Base-by-base conservation (phyloP, 768 basidiomycete species). In the Gelatoporia subvermispora region DNA sequence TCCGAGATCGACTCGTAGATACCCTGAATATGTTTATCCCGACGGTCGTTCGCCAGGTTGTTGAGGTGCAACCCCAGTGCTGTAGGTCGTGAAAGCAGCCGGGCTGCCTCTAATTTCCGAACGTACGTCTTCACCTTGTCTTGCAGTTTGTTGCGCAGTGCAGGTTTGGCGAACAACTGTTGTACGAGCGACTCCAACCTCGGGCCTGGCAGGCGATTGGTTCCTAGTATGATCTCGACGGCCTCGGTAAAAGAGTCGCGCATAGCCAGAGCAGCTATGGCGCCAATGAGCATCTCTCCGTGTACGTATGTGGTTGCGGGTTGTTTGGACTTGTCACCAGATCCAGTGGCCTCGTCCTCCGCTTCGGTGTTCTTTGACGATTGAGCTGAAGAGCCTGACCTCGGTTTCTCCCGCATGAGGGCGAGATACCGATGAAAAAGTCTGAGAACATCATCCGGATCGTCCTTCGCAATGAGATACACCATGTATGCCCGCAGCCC, bases 251-350 rank as follows among this genome's bases (percentile, higher is more conserved):
- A 87, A n/a, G 74, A 70, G 57, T 78, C 67, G 24, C 70, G 65
- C 60, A 81, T 74, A 3, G 83, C 82, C 60, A 80, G 67, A 15
- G 88, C 88, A 18, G 78, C 69, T n/a, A 79, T 65, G 5, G 72
- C 80, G 10, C 72, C 72, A 25, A 84, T 69, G 21, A 85, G 65
- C 25, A 82, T 51, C 1, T 67, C 57, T 22, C 34, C 46, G 18
- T 56, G 57, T 22, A 60, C 36, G 9, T 22, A 45, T 20, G 42
- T 45, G 35, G 34, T 28, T 9, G 38, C 18, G 0, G 20, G 36
- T 37, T 31, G 42, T 35, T 35, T 34, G 41, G 43, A 20, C 37
- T 48, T 42, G 22, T 22, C 23, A 5, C 10, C 17, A 16, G 36
- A 35, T 11, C 40, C 22, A n/a, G 46, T 51, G 11, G 28, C 48